Conservation (phyloP, 2,329 filamentous ascomycete genomes). For the Colletotrichum liaoningense region DNA sequence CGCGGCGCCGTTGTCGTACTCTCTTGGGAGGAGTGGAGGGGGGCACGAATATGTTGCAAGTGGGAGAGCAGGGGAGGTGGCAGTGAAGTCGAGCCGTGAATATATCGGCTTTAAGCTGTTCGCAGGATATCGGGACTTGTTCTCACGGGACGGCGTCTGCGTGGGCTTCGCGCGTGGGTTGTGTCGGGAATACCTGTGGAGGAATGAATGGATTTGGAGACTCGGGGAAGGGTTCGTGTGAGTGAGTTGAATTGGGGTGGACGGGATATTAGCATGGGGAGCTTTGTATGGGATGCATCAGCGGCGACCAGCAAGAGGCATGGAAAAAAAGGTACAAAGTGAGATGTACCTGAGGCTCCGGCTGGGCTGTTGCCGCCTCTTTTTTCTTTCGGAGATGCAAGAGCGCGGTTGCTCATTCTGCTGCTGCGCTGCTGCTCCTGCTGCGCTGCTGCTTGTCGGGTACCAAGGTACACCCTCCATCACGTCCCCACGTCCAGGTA, state of each 20-base stretch:
- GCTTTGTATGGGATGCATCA: slow-evolving; percentile 23
- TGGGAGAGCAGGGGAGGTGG: neutral
- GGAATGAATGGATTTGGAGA: slow-evolving; percentile 29
- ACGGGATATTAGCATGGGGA: slow-evolving; percentile 22
- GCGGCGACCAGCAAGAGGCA: neutral
- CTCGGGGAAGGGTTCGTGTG: slow-evolving; percentile 26
- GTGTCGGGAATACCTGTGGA: slow-evolving; percentile 10
- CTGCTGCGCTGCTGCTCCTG: neutral
- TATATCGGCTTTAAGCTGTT: neutral
- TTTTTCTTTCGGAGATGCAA: neutral
- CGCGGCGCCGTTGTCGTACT: neutral
- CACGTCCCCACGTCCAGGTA: neutral
- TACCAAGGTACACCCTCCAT: neutral
- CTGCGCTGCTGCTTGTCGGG: neutral
- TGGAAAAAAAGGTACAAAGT: slow-evolving; percentile 10
- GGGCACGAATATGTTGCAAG: neutral
- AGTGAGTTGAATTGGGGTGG: slow-evolving; percentile 29
- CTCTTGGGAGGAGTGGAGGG: neutral
- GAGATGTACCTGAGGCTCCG: slow-evolving; percentile 21
- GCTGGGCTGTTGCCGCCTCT: neutral
- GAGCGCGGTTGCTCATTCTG: neutral
- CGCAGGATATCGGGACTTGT: neutral
- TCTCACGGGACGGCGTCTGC: neutral
- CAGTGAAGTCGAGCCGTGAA: neutral
- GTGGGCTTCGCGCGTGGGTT: neutral